Evolutionary conservation across 306 rosid genomes (phyloP).

Genomic region (Acmispon strigosus): DNA sequence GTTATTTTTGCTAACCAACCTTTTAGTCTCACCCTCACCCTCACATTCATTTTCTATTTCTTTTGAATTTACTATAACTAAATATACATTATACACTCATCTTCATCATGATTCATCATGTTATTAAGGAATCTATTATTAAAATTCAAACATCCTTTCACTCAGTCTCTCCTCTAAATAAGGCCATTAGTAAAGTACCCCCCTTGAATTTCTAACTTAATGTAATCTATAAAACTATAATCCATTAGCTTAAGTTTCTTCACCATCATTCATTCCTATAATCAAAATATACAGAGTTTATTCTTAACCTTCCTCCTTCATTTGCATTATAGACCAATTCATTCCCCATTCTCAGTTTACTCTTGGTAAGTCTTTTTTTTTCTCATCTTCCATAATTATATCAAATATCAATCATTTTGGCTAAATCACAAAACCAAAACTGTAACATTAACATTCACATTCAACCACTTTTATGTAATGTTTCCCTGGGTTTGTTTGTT

Average conservation of each 20-base stretch:
- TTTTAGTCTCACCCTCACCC: constrained; percentile 14
- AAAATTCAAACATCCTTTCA: not conserved
- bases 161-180: not conserved
- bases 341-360: constrained; percentile 24
- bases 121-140: too few relatives aligned
- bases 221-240: not conserved
- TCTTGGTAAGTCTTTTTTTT: constrained; percentile 25
- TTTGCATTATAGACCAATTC: not conserved
- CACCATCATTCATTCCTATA: constrained; percentile 14
- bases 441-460: constrained; percentile 19
- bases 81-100: too few relatives aligned
- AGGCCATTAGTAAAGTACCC: not conserved
- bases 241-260: constrained; percentile 19
- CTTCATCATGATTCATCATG: too few relatives aligned
- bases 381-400: constrained; percentile 12
- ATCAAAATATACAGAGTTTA: constrained; percentile 19
- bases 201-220: not conserved
- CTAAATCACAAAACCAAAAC: not conserved
- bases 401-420: not conserved
- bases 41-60: constrained; percentile 1
- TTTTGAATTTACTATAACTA: not conserved
- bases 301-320: constrained; percentile 28
- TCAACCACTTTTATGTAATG: constrained; percentile 26
- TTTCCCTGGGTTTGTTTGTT: constrained; percentile 28
- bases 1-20: constrained; percentile 19